Conservation (phyloP, 2,329 filamentous ascomycete genomes). For the Coleophoma cylindrospora region DNA sequence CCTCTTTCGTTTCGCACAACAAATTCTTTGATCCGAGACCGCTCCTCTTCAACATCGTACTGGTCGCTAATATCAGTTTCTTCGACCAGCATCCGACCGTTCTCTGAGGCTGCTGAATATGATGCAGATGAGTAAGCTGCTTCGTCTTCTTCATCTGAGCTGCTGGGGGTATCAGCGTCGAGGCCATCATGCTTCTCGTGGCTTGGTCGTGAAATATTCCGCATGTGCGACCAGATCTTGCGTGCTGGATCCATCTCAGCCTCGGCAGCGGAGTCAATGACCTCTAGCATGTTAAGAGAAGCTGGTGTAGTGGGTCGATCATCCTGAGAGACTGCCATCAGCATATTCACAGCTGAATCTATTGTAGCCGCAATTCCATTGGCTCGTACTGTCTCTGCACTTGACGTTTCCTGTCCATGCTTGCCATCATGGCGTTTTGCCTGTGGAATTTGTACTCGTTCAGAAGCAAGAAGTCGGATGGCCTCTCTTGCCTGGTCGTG, state of each 20-base stretch:
- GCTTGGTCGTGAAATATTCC: slow-evolving; percentile 14
- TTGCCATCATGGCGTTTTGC: slow-evolving; percentile 1
- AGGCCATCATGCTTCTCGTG: background rate
- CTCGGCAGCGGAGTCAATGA: background rate
- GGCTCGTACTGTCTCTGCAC: slow-evolving; percentile 12
- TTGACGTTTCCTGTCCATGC: slow-evolving; percentile 2
- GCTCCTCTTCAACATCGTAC: slow-evolving; percentile 4
- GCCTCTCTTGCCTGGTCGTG: slow-evolving; percentile 14
- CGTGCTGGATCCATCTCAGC: slow-evolving; percentile 23
- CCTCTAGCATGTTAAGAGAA: background rate
- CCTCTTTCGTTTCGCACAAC: slow-evolving; percentile 18
- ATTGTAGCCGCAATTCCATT: slow-evolving; percentile 1
- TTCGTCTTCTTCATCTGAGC: background rate
- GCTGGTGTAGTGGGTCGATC: background rate
- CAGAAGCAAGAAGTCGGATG: slow-evolving; percentile 12
- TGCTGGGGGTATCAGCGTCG: too few relatives aligned
- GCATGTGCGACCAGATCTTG: slow-evolving; percentile 27
- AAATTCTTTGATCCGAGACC: slow-evolving; percentile 10
- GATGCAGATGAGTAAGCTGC: background rate
- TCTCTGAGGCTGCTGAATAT: background rate
- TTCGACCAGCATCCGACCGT: background rate
- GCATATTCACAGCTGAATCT: slow-evolving; percentile 1
- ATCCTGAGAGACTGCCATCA: background rate
- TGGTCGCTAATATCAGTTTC: background rate
- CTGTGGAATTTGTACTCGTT: slow-evolving; percentile 9